phyloP scores from a whole-genome alignment of 306 rosid genomes.

The Sindora glabra region DNA sequence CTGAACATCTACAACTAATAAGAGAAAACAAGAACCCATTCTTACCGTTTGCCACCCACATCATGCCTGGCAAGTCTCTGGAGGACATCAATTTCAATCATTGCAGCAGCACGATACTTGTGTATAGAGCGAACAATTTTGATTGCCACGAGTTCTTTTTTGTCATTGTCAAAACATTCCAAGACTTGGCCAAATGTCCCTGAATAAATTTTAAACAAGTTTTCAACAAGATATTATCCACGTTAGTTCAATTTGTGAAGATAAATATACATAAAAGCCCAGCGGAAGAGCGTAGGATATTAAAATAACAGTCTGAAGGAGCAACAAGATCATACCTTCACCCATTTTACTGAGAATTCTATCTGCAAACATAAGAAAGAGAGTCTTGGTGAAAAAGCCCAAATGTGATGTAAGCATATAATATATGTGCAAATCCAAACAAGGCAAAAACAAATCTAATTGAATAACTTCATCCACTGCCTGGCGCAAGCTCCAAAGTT shows the following conservation, averaged over 20 bases:
- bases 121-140: conserved; percentile 63
- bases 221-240: neutral
- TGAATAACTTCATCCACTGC: no score
- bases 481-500: no score
- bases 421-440: neutral
- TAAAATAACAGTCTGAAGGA: neutral
- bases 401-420: neutral
- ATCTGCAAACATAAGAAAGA: conserved; percentile 40
- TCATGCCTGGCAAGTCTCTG: conserved; percentile 63
- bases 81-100: conserved; percentile 70
- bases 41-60: conserved; percentile 59
- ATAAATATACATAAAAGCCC: neutral
- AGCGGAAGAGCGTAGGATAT: neutral
- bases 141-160: conserved; percentile 62
- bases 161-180: conserved; percentile 71
- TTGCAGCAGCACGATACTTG: conserved; percentile 72
- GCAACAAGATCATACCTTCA: conserved; percentile 43
- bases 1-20: conserved; percentile 33
- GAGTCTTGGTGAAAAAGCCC: conserved; percentile 8
- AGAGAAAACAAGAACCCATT: conserved; percentile 7
- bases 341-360: conserved; percentile 77
- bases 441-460: neutral
- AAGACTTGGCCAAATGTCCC: conserved; percentile 85
- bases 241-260: neutral
- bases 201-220: conserved; percentile 16